Percentiles rank a stretch among this genome's conserved stretches.
Evolutionary conservation across 257 asterid genomes (phyloP).

Genomic region (Agastache rugosa): DNA sequence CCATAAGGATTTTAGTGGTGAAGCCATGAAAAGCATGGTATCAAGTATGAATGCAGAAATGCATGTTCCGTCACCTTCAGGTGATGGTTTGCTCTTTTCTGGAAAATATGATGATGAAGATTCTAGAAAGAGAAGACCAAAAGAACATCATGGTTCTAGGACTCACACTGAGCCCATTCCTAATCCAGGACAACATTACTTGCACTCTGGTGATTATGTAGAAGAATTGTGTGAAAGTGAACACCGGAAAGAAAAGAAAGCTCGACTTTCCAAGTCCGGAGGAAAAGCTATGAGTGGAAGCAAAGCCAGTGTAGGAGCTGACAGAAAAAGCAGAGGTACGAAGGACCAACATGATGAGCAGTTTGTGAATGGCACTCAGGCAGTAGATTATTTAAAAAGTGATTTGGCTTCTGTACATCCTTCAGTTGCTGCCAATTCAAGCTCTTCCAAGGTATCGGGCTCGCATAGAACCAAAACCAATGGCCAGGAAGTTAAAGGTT

Average conservation of each 20-base stretch:
- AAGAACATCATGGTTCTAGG: conserved; percentile 47
- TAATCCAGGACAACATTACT: conserved; percentile 45
- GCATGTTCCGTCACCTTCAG: conserved; percentile 50
- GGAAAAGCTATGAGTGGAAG: conserved; percentile 62
- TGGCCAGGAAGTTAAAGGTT: conserved; percentile 76
- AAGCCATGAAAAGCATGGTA: conserved; percentile 40
- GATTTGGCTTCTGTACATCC: conserved; percentile 63
- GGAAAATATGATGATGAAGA: conserved; percentile 56
- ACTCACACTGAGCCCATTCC: conserved; percentile 39
- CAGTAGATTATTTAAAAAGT: conserved; percentile 60
- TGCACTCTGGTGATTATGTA: conserved; percentile 45
- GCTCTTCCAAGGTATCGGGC: conserved; percentile 97
- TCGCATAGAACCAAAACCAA: conserved; percentile 70
- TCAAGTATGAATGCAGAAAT: conserved; percentile 45
- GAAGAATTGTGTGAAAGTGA: conserved; percentile 60
- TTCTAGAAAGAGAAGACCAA: conserved; percentile 66
- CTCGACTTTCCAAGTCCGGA: conserved; percentile 68
- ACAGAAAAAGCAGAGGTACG: conserved; percentile 45
- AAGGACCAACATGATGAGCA: conserved; percentile 50
- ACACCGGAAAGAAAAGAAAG: conserved; percentile 74
- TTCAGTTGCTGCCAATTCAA: conserved; percentile 86
- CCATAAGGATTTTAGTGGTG: conserved; percentile 51
- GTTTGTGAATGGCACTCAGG: conserved; percentile 48
- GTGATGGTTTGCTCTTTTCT: conserved; percentile 49
- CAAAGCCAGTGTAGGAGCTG: conserved; percentile 48